Conservation (phyloP, 2,329 filamentous ascomycete species). For the Beauveria medogensis region DNA sequence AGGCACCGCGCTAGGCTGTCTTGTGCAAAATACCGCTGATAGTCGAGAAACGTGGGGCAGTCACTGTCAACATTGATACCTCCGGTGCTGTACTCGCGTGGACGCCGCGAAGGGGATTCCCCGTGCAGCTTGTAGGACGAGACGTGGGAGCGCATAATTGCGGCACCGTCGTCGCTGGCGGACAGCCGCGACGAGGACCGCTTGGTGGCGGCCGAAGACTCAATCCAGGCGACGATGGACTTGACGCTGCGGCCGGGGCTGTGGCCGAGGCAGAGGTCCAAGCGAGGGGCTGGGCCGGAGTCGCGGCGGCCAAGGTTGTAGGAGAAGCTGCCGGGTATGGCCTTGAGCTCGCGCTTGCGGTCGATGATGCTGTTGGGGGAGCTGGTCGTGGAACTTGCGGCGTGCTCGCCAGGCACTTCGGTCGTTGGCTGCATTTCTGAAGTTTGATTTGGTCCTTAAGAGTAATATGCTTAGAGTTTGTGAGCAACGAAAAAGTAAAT, state of each 20-base stretch:
- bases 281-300: conserved; percentile 1
- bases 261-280: not conserved
- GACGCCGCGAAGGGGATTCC: not conserved
- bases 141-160: not conserved
- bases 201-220: conserved; percentile 14
- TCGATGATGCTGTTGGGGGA: conserved; percentile 6
- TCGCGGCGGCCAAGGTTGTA: conserved; percentile 19
- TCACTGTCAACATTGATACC: conserved; percentile 20
- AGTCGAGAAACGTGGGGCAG: conserved; percentile 25
- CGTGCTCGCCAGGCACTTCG: not conserved
- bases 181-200: not conserved
- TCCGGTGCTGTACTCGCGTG: not conserved
- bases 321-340: conserved; percentile 21
- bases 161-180: not conserved
- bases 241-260: conserved; percentile 19
- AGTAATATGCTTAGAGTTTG: not conserved
- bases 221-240: conserved; percentile 25
- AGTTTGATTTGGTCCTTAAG: not conserved
- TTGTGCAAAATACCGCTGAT: conserved; percentile 24
- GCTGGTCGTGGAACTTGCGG: not conserved
- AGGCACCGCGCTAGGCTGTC: conserved; percentile 24
- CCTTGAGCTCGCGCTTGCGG: conserved; percentile 12
- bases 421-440: not conserved
- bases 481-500: not conserved
- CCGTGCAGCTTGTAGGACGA: not conserved